These are phyloP conservation scores for Eucalyptus victrix DNA, from an alignment of 345 rosid genomes.

Conservation along the genomic window DNA sequence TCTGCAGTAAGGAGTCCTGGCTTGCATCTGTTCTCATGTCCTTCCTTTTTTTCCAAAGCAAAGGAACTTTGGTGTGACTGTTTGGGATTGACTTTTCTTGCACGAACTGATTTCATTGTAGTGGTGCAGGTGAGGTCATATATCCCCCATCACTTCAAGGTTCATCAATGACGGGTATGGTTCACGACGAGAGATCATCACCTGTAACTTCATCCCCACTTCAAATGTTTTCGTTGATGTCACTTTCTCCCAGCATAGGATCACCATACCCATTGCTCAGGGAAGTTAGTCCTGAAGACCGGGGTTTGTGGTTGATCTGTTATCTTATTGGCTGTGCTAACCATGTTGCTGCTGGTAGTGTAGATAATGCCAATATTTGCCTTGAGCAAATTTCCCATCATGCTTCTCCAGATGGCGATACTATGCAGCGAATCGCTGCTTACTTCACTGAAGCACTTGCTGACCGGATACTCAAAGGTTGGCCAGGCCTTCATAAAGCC, in stretches of 20 bases:
- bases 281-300: slow-evolving; percentile 53
- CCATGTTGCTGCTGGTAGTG: slow-evolving; percentile 49
- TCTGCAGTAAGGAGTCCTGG: neutral
- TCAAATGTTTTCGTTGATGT: slow-evolving; percentile 44
- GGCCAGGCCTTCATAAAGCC: slow-evolving; percentile 69
- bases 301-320: slow-evolving; percentile 52
- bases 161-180: neutral
- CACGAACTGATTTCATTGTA: neutral
- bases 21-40: neutral
- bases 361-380: slow-evolving; percentile 48
- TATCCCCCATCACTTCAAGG: neutral
- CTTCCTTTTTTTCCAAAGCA: neutral
- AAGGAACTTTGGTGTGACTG: neutral
- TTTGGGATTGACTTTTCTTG: neutral
- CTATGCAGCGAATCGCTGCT: slow-evolving; percentile 65
- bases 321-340: slow-evolving; percentile 46
- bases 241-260: slow-evolving; percentile 47
- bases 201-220: slow-evolving; percentile 39
- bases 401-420: slow-evolving; percentile 61
- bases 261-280: slow-evolving; percentile 48
- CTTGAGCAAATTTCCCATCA: slow-evolving; percentile 60
- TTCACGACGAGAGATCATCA: slow-evolving; percentile 45
- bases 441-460: slow-evolving; percentile 70
- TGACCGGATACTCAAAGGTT: slow-evolving; percentile 47
- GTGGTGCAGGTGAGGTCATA: neutral